Conservation (phyloP, 1,139 yeast species). For the Chernovozyma aurita region DNA sequence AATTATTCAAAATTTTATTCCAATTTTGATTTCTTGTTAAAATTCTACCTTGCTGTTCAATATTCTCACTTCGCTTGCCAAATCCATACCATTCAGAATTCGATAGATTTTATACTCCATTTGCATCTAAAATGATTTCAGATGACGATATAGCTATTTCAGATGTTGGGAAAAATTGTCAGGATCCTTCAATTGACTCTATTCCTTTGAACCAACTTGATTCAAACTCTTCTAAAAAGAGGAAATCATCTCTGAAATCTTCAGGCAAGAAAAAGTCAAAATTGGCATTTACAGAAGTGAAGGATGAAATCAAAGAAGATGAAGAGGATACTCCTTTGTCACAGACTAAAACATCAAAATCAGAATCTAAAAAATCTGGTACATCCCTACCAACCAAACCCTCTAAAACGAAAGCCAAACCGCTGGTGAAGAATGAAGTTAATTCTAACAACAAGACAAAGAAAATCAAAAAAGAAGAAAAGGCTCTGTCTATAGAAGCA, state of each 20-base stretch:
- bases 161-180: constrained; percentile 5
- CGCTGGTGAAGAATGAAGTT: neutral
- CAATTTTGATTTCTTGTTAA: too few species aligned
- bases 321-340: neutral
- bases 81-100: too few species aligned
- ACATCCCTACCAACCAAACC: neutral
- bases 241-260: neutral
- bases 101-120: too few species aligned
- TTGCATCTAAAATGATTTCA: constrained; percentile 4
- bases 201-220: constrained; percentile 3
- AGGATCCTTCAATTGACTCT: constrained; percentile 2
- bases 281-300: neutral
- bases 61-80: too few species aligned
- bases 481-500: constrained; percentile 3
- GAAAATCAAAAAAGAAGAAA: constrained; percentile 6
- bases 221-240: neutral
- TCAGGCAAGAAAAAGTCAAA: neutral
- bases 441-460: neutral
- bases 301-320: neutral
- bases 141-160: constrained; percentile 8
- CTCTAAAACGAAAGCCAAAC: neutral
- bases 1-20: too few species aligned
- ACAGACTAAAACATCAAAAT: neutral
- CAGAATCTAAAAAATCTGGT: neutral
- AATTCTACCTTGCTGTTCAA: too few species aligned